Evolutionary conservation across 768 basidiomycete species (phyloP).

Genomic region (Rhodotorula kratochvilovae): DNA sequence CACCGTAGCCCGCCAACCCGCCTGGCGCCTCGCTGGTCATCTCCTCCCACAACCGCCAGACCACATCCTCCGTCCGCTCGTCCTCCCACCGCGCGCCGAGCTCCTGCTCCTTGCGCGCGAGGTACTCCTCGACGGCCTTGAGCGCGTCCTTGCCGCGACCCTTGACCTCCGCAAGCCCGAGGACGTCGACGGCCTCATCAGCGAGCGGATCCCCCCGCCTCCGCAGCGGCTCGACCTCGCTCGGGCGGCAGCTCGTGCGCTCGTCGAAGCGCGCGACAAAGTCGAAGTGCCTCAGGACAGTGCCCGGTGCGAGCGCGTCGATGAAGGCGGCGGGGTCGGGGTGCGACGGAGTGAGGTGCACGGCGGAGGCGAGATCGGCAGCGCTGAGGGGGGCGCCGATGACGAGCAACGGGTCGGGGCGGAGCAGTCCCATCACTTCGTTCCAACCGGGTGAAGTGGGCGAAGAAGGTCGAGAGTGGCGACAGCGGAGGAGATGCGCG

Average conservation of each 20-base stretch:
- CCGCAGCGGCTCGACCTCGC: slow-evolving; percentile 32
- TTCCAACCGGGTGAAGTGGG: neutral
- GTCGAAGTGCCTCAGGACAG: slow-evolving; percentile 21
- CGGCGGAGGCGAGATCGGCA: neutral
- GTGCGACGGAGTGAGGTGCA: slow-evolving; percentile 3
- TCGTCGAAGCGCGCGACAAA: slow-evolving; percentile 16
- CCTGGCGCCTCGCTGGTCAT: slow-evolving; percentile 36
- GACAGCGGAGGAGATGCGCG: neutral
- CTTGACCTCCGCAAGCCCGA: slow-evolving; percentile 31
- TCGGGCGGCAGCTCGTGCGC: slow-evolving; percentile 1
- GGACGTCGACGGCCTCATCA: slow-evolving; percentile 41
- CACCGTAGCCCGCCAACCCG: slow-evolving; percentile 4
- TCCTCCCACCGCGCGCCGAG: slow-evolving; percentile 35
- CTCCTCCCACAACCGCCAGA: slow-evolving; percentile 42
- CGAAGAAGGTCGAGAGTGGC: neutral
- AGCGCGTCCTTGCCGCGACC: slow-evolving; percentile 44
- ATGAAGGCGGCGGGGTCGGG: slow-evolving; percentile 13
- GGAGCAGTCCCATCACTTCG: neutral
- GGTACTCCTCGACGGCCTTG: slow-evolving; percentile 35
- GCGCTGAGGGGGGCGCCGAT: slow-evolving; percentile 1
- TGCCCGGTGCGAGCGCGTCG: neutral
- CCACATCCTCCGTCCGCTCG: slow-evolving; percentile 29
- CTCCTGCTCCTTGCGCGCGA: slow-evolving; percentile 32
- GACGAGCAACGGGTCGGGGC: neutral
- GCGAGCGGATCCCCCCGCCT: slow-evolving; percentile 40